These are phyloP conservation scores for Eugenia klotzschiana DNA, from an alignment of 441 rosid species.

Conservation along the genomic window DNA sequence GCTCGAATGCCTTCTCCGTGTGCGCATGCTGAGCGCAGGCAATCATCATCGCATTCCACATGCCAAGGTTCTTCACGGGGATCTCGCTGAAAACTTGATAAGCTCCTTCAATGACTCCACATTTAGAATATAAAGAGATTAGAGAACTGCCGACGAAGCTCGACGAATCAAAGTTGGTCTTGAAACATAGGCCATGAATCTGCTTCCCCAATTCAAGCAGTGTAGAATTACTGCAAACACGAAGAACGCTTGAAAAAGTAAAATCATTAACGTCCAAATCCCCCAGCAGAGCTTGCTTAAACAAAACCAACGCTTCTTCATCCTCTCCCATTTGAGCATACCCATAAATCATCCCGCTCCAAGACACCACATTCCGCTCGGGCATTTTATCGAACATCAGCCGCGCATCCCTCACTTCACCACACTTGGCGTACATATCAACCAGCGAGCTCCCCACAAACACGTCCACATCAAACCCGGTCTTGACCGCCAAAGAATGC, in stretches of 20 bases:
- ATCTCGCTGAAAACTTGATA: conserved; percentile 39
- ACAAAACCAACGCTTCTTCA: conserved; percentile 52
- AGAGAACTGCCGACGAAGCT: conserved; percentile 67
- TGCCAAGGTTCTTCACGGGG: conserved; percentile 44
- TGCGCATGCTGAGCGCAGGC: conserved; percentile 73
- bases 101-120: conserved; percentile 62
- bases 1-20: conserved; percentile 23
- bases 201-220: conserved; percentile 71
- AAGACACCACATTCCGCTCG: conserved; percentile 59
- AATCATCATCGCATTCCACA: conserved; percentile 81
- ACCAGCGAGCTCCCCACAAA: conserved; percentile 71
- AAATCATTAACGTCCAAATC: conserved; percentile 68
- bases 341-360: conserved; percentile 88
- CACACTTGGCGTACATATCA: conserved; percentile 74
- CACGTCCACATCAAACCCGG: conserved; percentile 49
- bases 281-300: conserved; percentile 42
- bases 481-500: conserved; percentile 45
- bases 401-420: conserved; percentile 42
- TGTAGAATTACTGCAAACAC: conserved; percentile 60
- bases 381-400: conserved; percentile 75
- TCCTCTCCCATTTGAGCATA: conserved; percentile 57
- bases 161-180: conserved; percentile 50
- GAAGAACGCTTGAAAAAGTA: conserved; percentile 58
- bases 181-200: conserved; percentile 62
- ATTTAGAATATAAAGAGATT: conserved; percentile 62